Conservation (phyloP, 176 grass and related monocot species). For the Bonia amplexicaulis region DNA sequence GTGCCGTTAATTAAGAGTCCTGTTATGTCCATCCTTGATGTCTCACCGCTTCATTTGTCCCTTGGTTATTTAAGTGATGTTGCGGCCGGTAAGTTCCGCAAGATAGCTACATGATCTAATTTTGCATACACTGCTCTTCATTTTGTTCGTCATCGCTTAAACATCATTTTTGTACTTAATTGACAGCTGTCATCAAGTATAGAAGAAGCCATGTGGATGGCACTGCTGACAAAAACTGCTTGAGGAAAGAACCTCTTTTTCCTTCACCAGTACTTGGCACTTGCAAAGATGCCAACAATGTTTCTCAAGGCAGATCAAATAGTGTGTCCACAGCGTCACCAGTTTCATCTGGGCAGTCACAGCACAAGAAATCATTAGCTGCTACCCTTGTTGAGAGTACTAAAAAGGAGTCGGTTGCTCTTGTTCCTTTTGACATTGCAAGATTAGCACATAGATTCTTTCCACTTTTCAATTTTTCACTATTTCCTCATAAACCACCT, state of each 20-base stretch:
- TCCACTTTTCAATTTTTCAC: conserved; percentile 51
- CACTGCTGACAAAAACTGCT: conserved; percentile 49
- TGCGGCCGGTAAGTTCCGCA: conserved; percentile 46
- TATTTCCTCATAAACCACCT: conserved; percentile 87
- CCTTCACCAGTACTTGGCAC: conserved; percentile 29
- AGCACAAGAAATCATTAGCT: conserved; percentile 77
- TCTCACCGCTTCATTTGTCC: conserved; percentile 55
- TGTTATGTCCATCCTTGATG: conserved; percentile 78
- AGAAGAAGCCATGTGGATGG: conserved; percentile 67
- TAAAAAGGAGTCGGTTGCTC: conserved; percentile 64
- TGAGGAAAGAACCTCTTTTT: conserved; percentile 78
- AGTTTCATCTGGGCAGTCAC: conserved; percentile 42
- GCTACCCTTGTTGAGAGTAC: conserved; percentile 77
- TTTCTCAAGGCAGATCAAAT: conserved; percentile 32
- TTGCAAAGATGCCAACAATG: conserved; percentile 28
- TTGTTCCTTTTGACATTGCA: conserved; percentile 73
- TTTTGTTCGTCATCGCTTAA: conserved; percentile 18
- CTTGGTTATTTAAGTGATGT: conserved; percentile 74
- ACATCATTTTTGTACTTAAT: conserved; percentile 20
- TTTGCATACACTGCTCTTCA: not conserved
- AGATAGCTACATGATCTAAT: not conserved
- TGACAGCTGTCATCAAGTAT: conserved; percentile 63
- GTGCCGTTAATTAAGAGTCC: conserved; percentile 56
- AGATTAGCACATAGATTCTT: conserved; percentile 65
- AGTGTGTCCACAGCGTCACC: conserved; percentile 24